Percentiles rank a stretch among this genome's conserved stretches.
phyloP scores from a whole-genome alignment of 2,329 filamentous ascomycete species.

The Gaeumannomyces sp. region DNA sequence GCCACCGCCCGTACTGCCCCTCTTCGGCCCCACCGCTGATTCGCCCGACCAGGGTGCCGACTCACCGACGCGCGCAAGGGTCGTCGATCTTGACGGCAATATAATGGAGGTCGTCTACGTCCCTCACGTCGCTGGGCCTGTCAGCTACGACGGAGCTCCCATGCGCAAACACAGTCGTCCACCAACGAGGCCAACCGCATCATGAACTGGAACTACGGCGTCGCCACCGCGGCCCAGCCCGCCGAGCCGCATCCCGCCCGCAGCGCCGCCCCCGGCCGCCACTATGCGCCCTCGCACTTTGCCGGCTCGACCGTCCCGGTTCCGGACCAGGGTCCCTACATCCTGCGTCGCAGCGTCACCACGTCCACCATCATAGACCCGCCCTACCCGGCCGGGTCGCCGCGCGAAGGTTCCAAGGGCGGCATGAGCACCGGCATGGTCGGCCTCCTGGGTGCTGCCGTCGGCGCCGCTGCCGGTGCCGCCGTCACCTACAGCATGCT shows the following conservation, averaged over 20 bases:
- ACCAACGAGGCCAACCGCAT: conserved; percentile 37
- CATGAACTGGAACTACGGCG: conserved; percentile 44
- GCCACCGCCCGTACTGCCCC: conserved; percentile 11
- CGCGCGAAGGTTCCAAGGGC: conserved; percentile 29
- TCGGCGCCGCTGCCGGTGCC: conserved; percentile 69
- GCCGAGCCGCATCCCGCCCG: conserved; percentile 20
- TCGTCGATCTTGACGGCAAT: conserved; percentile 78
- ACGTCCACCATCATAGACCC: conserved; percentile 23
- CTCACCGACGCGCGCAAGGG: conserved; percentile 40
- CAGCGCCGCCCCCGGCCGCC: conserved; percentile 14
- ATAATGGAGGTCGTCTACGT: conserved; percentile 71
- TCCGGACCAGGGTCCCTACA: conserved; percentile 21
- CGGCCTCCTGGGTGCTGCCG: conserved; percentile 46
- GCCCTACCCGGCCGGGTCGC: conserved; percentile 13
- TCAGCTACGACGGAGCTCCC: conserved; percentile 25
- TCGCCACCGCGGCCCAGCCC: conserved; percentile 21
- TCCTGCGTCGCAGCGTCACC: conserved; percentile 27
- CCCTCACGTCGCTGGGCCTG: conserved; percentile 28
- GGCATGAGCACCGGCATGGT: conserved; percentile 54
- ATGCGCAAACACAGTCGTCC: conserved; percentile 30
- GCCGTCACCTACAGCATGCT: conserved; percentile 69
- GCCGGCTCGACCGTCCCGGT: conserved; percentile 15
- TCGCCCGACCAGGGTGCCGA: conserved; percentile 22
- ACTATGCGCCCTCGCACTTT: conserved; percentile 10
- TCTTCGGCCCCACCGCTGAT: conserved; percentile 6